Evolutionary conservation across 1,139 yeast genomes (phyloP).

Genomic region (Yamadazyma dushanensis): DNA sequence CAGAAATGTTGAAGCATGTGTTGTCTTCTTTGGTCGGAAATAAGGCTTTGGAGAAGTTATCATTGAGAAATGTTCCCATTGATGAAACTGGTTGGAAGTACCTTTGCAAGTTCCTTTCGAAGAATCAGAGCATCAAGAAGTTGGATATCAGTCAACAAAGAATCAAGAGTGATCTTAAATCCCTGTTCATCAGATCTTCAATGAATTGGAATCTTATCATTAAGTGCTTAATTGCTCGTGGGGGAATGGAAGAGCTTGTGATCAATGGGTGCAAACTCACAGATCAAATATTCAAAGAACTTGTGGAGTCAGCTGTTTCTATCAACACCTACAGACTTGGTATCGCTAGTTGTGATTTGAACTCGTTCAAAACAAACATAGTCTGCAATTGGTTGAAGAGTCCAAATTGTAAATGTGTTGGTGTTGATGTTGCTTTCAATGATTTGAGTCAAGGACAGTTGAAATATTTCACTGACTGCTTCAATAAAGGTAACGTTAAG

Average conservation of each 20-base stretch:
- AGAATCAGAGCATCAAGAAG: slow-evolving; percentile 58
- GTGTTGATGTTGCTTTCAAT: slow-evolving; percentile 84
- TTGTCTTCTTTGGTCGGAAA: slow-evolving; percentile 63
- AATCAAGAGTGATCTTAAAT: slow-evolving; percentile 50
- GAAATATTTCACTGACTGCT: slow-evolving; percentile 47
- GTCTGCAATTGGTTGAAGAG: slow-evolving; percentile 64
- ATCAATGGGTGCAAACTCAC: slow-evolving; percentile 76
- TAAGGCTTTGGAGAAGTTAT: slow-evolving; percentile 62
- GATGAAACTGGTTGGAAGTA: slow-evolving; percentile 71
- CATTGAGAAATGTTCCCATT: slow-evolving; percentile 76
- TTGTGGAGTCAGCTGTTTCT: slow-evolving; percentile 55
- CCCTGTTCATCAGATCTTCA: slow-evolving; percentile 51
- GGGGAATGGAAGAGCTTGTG: slow-evolving; percentile 81
- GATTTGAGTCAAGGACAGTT: slow-evolving; percentile 60
- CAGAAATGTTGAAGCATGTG: slow-evolving; percentile 76
- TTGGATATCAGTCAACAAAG: slow-evolving; percentile 82
- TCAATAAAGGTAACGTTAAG: slow-evolving; percentile 37
- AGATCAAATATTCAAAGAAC: slow-evolving; percentile 47
- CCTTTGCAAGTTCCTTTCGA: slow-evolving; percentile 68
- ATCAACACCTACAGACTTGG: slow-evolving; percentile 70
- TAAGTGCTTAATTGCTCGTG: slow-evolving; percentile 54
- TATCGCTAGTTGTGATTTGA: slow-evolving; percentile 69
- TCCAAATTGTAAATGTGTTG: slow-evolving; percentile 60
- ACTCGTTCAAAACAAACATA: slow-evolving; percentile 52
- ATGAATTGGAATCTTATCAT: slow-evolving; percentile 79